These are phyloP conservation scores for Pythium vanterpoolii DNA, from an alignment of 352 stramenopile species.

Conservation along the genomic window DNA sequence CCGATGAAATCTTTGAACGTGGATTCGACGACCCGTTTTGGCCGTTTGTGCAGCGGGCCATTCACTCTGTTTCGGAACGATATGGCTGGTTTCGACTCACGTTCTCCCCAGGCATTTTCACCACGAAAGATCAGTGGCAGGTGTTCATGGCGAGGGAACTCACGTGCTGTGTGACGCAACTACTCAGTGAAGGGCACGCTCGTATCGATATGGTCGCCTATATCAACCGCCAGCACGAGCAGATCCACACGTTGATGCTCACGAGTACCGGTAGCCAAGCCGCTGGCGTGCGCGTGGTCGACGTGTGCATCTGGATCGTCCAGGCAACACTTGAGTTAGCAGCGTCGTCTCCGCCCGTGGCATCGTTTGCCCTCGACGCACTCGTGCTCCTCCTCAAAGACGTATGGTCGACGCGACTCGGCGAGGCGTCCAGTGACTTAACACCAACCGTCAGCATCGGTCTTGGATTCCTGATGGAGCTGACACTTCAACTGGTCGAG, in stretches of 20 bases:
- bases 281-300: neutral
- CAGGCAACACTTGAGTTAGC: neutral
- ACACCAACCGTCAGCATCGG: neutral
- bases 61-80: neutral
- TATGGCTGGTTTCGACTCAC: slow-evolving; percentile 16
- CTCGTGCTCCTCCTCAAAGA: slow-evolving; percentile 5
- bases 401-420: neutral
- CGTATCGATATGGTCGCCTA: slow-evolving; percentile 3
- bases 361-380: neutral
- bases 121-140: slow-evolving; percentile 8
- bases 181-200: neutral
- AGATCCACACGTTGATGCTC: slow-evolving; percentile 7
- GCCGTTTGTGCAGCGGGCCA: neutral
- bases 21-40: neutral
- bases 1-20: no score
- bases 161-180: slow-evolving; percentile 4
- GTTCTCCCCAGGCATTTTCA: slow-evolving; percentile 14
- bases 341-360: neutral
- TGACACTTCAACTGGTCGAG: neutral
- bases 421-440: neutral
- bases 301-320: slow-evolving; percentile 15
- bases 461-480: slow-evolving; percentile 4
- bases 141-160: slow-evolving; percentile 11
- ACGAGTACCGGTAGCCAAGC: neutral
- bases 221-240: slow-evolving; percentile 8